Evolutionary conservation across 257 asterid species (phyloP), one percentile per base, ranked within the genome.

Genomic region (Capsicum baccatum): DNA sequence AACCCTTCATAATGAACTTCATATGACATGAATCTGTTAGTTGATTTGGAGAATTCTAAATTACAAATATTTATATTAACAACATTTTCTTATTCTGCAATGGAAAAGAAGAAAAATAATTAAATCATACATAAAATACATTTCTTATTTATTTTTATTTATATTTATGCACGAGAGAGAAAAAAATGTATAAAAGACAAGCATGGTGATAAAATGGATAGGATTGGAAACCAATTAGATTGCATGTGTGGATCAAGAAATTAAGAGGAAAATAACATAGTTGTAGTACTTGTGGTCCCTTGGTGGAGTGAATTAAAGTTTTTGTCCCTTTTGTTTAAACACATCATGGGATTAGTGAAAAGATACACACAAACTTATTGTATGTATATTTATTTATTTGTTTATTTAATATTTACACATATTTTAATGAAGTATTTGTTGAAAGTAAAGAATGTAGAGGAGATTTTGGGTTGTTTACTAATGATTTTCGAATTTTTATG

Each of bases 141-240:
- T 39, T 39, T 39, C 42, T 39, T 39, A 39, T 2, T 39, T 39
- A 39, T 39, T 39, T 39, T 39, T 39, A 39, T 26, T 26, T 26
- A 4, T 39, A 16, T 15, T 70, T 11, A 5, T 47, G 37, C 47
- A 44, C n/a, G 6, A 3, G 12, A 6, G 3, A 9, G 2, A 71
- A 9, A 14, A 14, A 1, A 11, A 10, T 47, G 37, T 47, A 44
- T 44, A 21, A 47, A 73, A 10, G 58, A 19, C 80, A n/a, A 47
- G 59, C 80, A 71, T 73, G 9, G 79, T 19, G 42, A 73, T 73
- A 10, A 73, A 73, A 10, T 73, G 80, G 39, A 73, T 47, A 47
- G 12, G 39, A 19, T 47, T 9, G 39, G 39, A n/a, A 44, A 47
- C 9, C 79, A 47, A 10, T 44, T 16, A 9, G 35, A 44, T 69